Percentiles rank a stretch among this genome's conserved stretches.
These are phyloP conservation scores for Aspergillus texensis DNA, from an alignment of 2,329 filamentous ascomycete genomes.

Conservation along the genomic window DNA sequence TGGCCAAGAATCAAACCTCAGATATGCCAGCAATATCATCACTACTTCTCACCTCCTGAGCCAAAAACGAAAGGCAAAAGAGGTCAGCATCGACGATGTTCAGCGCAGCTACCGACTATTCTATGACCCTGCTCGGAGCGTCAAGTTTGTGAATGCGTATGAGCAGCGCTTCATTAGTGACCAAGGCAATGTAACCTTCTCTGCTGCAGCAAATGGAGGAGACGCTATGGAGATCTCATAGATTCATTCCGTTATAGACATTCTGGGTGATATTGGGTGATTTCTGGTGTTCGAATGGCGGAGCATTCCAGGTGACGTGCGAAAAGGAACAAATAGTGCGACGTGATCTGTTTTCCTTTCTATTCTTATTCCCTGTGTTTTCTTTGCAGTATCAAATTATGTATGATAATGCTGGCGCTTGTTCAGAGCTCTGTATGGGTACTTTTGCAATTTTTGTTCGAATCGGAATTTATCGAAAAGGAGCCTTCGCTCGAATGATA, in stretches of 20 bases:
- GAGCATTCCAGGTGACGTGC: conserved; percentile 14
- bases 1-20: conserved; percentile 84
- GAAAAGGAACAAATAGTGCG: conserved; percentile 16
- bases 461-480: conserved; percentile 27
- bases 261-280: conserved; percentile 10
- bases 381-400: conserved; percentile 34
- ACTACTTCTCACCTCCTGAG: conserved; percentile 87
- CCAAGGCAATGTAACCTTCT: conserved; percentile 75
- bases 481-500: conserved; percentile 23
- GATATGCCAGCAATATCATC: conserved; percentile 98
- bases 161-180: conserved; percentile 94
- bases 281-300: conserved; percentile 17
- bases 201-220: conserved; percentile 55
- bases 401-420: conserved; percentile 45
- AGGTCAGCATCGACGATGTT: conserved; percentile 84
- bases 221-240: conserved; percentile 73
- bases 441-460: conserved; percentile 24
- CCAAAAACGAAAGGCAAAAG: conserved; percentile 81
- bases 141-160: conserved; percentile 85
- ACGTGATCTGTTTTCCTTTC: conserved; percentile 19
- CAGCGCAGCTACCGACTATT: conserved; percentile 93
- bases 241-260: conserved; percentile 8
- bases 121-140: conserved; percentile 84
- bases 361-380: conserved; percentile 22
- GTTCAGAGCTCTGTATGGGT: conserved; percentile 28